phyloP scores from a whole-genome alignment of 371 early-diverging fungal species.

The Zychaea mexicana region DNA sequence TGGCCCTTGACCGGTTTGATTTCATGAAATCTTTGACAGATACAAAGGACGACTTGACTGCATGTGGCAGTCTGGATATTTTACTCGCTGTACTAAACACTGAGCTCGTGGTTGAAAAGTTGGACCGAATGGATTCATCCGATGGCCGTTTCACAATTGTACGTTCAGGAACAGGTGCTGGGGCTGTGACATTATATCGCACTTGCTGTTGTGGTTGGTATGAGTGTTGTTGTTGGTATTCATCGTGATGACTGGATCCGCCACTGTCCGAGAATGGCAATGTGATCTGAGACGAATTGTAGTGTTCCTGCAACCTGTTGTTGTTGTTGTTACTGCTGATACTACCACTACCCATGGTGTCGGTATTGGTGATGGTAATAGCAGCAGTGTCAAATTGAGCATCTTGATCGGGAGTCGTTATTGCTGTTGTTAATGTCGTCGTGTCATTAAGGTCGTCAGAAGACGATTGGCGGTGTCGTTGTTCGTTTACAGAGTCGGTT shows the following conservation, averaged over 20 bases:
- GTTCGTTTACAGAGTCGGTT: neutral
- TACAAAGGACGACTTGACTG: constrained; percentile 36
- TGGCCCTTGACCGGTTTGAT: constrained; percentile 15
- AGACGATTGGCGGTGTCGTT: neutral
- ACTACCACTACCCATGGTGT: constrained; percentile 6
- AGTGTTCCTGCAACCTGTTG: too few relatives aligned
- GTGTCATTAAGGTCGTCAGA: neutral
- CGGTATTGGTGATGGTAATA: neutral
- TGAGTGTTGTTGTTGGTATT: neutral
- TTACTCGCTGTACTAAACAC: constrained; percentile 45
- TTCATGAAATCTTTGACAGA: constrained; percentile 34
- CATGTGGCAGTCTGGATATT: constrained; percentile 37
- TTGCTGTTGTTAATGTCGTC: neutral
- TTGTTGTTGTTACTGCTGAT: neutral
- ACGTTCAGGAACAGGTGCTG: too few relatives aligned
- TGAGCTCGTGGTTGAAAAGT: constrained; percentile 37
- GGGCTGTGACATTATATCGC: too few relatives aligned
- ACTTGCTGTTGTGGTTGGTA: neutral
- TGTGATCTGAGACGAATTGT: neutral
- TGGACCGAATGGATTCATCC: constrained; percentile 43
- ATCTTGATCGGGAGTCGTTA: neutral
- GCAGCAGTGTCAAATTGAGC: neutral
- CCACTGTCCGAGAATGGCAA: neutral
- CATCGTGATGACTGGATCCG: constrained; percentile 1
- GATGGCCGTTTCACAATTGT: constrained; percentile 9